Evolutionary conservation across 768 basidiomycete genomes (phyloP).

Genomic region (Myochromella boudieri): DNA sequence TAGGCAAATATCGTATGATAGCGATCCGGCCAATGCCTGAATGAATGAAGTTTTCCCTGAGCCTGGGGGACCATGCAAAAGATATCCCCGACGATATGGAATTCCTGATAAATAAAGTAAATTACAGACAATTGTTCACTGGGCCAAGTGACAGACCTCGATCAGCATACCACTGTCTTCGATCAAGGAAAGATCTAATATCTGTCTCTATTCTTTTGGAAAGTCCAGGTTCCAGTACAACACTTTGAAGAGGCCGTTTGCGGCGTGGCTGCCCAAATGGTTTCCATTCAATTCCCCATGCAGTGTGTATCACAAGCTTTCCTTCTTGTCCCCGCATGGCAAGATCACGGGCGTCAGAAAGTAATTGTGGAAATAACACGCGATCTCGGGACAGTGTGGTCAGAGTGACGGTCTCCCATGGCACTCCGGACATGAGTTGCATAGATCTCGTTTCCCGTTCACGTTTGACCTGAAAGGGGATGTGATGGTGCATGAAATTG

Average conservation of each 20-base stretch:
- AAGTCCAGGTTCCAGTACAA: constrained; percentile 82
- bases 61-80: constrained; percentile 94
- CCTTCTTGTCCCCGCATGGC: constrained; percentile 88
- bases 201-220: constrained; percentile 83
- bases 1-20: constrained; percentile 94
- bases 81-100: constrained; percentile 94
- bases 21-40: constrained; percentile 89
- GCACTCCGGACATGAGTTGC: constrained; percentile 86
- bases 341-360: constrained; percentile 87
- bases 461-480: constrained; percentile 71
- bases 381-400: constrained; percentile 92
- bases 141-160: constrained; percentile 58
- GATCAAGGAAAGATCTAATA: constrained; percentile 74
- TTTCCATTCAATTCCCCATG: constrained; percentile 96
- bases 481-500: constrained; percentile 8
- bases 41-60: constrained; percentile 99
- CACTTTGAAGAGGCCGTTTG: constrained; percentile 84
- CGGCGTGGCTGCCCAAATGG: constrained; percentile 91
- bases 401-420: constrained; percentile 96
- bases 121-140: neutral
- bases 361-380: constrained; percentile 71
- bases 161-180: constrained; percentile 94
- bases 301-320: constrained; percentile 93
- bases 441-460: constrained; percentile 93
- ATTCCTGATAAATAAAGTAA: constrained; percentile 61